Evolutionary conservation across 2,329 filamentous ascomycete species (phyloP).

Genomic region (Cercospora citrullina): DNA sequence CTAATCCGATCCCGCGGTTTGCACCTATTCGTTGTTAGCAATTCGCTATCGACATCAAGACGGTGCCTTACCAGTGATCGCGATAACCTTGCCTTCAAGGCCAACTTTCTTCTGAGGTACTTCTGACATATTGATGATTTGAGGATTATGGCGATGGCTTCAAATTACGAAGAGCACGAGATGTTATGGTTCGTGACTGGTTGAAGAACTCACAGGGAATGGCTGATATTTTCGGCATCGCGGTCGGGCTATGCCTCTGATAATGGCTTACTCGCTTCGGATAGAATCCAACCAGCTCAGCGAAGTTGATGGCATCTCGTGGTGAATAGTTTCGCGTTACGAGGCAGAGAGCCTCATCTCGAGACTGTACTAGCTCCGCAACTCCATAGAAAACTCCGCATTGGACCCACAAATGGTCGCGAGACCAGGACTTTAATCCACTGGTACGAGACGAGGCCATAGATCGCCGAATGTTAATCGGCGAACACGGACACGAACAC

Average conservation of each 20-base stretch:
- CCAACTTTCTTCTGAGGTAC: neutral
- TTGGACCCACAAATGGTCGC: neutral
- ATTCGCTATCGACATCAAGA: neutral
- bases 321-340: neutral
- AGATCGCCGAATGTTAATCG: neutral
- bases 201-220: neutral
- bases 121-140: neutral
- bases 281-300: neutral
- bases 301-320: neutral
- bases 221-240: neutral
- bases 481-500: neutral
- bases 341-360: neutral
- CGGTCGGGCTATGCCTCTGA: neutral
- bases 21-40: conserved; percentile 36
- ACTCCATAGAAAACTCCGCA: neutral
- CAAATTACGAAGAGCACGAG: neutral
- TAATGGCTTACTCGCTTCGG: neutral
- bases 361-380: neutral
- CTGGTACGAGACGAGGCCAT: neutral
- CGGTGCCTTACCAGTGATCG: neutral
- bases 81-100: neutral
- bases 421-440: neutral
- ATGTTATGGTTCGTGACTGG: neutral
- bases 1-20: conserved; percentile 52
- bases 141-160: neutral